Conservation (phyloP, 257 asterid genomes). For the Prunella vulgaris region DNA sequence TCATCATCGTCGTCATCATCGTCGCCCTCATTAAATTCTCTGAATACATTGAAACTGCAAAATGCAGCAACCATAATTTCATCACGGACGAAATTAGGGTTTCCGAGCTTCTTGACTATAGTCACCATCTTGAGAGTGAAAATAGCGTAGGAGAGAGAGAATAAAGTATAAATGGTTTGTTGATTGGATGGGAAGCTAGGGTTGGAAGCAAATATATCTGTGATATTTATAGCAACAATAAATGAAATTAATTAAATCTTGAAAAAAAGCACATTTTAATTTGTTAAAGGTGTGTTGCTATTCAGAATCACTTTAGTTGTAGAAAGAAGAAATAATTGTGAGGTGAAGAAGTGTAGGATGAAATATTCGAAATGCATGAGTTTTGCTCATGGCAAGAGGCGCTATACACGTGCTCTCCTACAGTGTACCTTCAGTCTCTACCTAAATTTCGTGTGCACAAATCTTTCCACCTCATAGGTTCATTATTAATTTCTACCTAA, state of each 20-base stretch:
- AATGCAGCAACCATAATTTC: not conserved
- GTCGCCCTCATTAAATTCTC: not conserved
- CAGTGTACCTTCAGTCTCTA: not conserved
- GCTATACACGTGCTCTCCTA: slow-evolving; percentile 24
- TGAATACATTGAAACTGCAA: not conserved
- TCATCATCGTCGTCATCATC: slow-evolving; percentile 27
- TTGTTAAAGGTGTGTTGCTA: not conserved
- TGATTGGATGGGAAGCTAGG: slow-evolving; percentile 1
- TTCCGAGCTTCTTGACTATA: not conserved
- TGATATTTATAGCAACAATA: slow-evolving; percentile 20
- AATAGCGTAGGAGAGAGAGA: not conserved
- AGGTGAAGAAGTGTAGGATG: not conserved
- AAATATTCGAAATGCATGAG: slow-evolving; percentile 14
- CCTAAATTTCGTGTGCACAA: slow-evolving; percentile 20
- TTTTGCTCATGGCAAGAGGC: slow-evolving; percentile 15
- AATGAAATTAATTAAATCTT: not conserved
- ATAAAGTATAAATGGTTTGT: not conserved
- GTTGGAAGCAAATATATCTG: not conserved
- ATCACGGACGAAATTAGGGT: not conserved
- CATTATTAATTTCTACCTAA: too few relatives aligned
- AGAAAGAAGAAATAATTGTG: not conserved
- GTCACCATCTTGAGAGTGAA: slow-evolving; percentile 14
- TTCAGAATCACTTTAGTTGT: not conserved
- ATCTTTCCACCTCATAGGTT: slow-evolving; percentile 13
- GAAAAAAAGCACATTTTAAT: not conserved